Conservation (phyloP, 2,329 filamentous ascomycete species). For the Beauveria sp. region DNA sequence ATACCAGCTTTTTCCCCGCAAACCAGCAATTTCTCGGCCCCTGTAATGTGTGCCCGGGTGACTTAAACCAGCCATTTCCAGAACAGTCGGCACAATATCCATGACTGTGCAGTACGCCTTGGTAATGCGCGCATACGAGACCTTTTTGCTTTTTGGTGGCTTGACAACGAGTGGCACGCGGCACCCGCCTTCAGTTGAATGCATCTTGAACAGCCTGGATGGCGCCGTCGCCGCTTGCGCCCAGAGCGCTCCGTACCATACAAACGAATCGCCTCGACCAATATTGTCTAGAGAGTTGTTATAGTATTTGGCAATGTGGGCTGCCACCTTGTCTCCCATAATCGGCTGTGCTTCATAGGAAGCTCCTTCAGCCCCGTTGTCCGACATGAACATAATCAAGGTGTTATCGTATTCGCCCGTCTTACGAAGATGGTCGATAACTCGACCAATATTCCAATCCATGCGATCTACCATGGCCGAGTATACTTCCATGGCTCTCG, state of each 20-base stretch:
- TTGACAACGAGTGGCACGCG: constrained; percentile 43
- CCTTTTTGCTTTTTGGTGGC: neutral
- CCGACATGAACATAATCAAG: constrained; percentile 55
- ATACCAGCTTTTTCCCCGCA: constrained; percentile 34
- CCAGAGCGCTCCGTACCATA: constrained; percentile 53
- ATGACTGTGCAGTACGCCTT: constrained; percentile 32
- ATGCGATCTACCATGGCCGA: constrained; percentile 58
- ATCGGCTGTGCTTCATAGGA: constrained; percentile 52
- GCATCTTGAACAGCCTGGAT: constrained; percentile 31
- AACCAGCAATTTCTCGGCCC: constrained; percentile 39
- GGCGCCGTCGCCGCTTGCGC: constrained; percentile 32
- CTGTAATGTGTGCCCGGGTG: constrained; percentile 28
- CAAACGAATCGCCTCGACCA: constrained; percentile 46
- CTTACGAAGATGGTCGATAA: constrained; percentile 46
- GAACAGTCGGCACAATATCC: constrained; percentile 33
- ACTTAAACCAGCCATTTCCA: constrained; percentile 34
- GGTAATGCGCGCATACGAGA: neutral
- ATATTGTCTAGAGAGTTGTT: constrained; percentile 41
- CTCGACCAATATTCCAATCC: constrained; percentile 51
- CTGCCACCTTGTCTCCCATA: constrained; percentile 44
- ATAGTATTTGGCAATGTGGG: constrained; percentile 44
- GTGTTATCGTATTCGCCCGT: constrained; percentile 56
- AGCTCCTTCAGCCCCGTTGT: constrained; percentile 55
- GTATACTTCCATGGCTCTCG: constrained; percentile 52
- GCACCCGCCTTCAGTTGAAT: constrained; percentile 41